Evolutionary conservation across 768 basidiomycete genomes (phyloP).

Genomic region (Suillus variegatus): DNA sequence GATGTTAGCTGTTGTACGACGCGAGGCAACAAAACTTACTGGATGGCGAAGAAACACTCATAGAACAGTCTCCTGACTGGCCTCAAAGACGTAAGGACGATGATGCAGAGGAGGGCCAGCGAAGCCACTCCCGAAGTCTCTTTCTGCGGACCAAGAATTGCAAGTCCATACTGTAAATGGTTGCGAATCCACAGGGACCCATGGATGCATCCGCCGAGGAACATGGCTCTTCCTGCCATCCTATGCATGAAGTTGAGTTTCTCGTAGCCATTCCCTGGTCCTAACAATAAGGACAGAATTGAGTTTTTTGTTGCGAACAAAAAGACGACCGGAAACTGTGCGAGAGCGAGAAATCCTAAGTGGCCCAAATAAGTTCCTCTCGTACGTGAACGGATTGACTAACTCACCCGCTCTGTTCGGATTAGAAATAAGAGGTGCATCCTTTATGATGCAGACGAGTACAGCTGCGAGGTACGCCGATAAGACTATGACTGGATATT

Average conservation of each 20-base stretch:
- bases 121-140: constrained; percentile 76
- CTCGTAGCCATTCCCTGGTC: constrained; percentile 52
- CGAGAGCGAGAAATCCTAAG: constrained; percentile 59
- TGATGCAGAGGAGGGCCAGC: constrained; percentile 58
- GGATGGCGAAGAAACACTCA: constrained; percentile 68
- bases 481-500: constrained; percentile 53
- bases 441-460: constrained; percentile 59
- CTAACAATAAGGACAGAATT: constrained; percentile 43
- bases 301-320: constrained; percentile 61
- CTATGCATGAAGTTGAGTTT: constrained; percentile 63
- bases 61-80: constrained; percentile 65
- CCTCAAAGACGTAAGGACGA: constrained; percentile 67
- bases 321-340: constrained; percentile 59
- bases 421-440: constrained; percentile 63
- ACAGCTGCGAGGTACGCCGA: constrained; percentile 56
- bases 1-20: background rate
- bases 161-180: constrained; percentile 55
- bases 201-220: constrained; percentile 45
- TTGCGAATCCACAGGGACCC: constrained; percentile 77
- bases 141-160: constrained; percentile 71
- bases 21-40: constrained; percentile 51
- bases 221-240: constrained; percentile 58
- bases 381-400: background rate
- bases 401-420: constrained; percentile 73
- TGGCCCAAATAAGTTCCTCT: background rate